Percentiles rank a stretch among this genome's conserved stretches.
Conservation (phyloP, 768 basidiomycete genomes). For the Suillus variegatus region DNA sequence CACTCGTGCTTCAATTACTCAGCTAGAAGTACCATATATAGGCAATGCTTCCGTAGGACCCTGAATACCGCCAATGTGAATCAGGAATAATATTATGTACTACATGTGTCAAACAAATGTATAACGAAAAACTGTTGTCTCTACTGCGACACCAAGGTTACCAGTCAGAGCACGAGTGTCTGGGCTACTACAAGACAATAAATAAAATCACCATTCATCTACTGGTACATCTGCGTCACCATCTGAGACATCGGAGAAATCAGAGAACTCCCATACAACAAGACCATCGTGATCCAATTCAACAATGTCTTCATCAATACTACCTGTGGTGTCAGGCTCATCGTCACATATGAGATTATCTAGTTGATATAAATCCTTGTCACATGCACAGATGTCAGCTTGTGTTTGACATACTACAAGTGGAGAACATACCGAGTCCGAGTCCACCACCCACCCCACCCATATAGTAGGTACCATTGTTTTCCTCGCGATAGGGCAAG, state of each 20-base stretch:
- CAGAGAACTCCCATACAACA: not conserved
- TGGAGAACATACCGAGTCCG: too few relatives aligned
- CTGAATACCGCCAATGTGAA: too few relatives aligned
- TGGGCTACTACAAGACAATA: too few relatives aligned
- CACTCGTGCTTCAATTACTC: too few relatives aligned
- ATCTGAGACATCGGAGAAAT: not conserved
- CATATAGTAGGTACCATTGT: not conserved
- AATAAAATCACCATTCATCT: too few relatives aligned
- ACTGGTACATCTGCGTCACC: too few relatives aligned
- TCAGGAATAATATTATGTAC: not conserved
- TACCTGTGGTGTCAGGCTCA: not conserved
- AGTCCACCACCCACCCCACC: too few relatives aligned
- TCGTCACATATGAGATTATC: not conserved
- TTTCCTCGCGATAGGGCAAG: not conserved
- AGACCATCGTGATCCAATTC: constrained; percentile 1
- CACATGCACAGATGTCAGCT: too few relatives aligned
- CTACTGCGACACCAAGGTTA: too few relatives aligned
- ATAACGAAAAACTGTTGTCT: too few relatives aligned
- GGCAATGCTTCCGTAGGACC: not conserved
- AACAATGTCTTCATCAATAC: not conserved
- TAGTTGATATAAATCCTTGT: not conserved
- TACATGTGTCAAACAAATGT: not conserved
- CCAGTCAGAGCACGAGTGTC: too few relatives aligned
- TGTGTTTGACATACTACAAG: too few relatives aligned
- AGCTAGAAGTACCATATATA: not conserved